Base-by-base conservation (phyloP, 169 alveolate species). In the Cryptosporidium tyzzeri region DNA sequence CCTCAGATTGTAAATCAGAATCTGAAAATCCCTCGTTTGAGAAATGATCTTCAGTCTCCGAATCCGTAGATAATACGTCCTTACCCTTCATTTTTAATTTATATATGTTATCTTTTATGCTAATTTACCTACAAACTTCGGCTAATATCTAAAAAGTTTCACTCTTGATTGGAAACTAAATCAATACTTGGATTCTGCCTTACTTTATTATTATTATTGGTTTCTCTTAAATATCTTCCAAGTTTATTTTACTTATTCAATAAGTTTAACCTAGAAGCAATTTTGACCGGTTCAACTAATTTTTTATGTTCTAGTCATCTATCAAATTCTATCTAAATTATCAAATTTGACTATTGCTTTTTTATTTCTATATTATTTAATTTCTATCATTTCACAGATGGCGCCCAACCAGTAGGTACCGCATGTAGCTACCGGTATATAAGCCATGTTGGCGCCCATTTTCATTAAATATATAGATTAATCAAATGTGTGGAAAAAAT, bases 11-110 rank as follows among this genome's bases (percentile, higher is more conserved):
- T 21, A 29, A 69, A 29, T 69, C 84, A n/a, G 62, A 44, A n/a
- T 69, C 84, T 7, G 84, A 69, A 69, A 69, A 69, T 29, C 84
- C 84, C n/a, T 41, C 41, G 39, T 41, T 69, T 21, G 62, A 18
- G 16, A 69, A 26, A 21, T 41, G 58, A 41, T 69, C 84, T 29
- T 69, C 84, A 12, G 33, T 29, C 62, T 69, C 84, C 4, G 84
- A 69, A 29, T 69, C 84, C 26, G 84, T 69, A 16, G 84, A 69
- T n/a, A 69, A 69, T 14, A 69, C 62, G 84, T 69, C 84, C 84
- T 69, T 69, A 41, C 44, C 44, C 26, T 69, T 29, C 84, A 69
- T 69, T 41, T 69, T 41, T 1, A 37, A 21, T 26, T 67, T 1
- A 26, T n/a, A 10, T 59, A 26, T 59, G n/a, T 7, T 21, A 26